Evolutionary conservation across 1,284 basidiomycete genomes (phyloP).

Genomic region (Ceratobasidium sp.): DNA sequence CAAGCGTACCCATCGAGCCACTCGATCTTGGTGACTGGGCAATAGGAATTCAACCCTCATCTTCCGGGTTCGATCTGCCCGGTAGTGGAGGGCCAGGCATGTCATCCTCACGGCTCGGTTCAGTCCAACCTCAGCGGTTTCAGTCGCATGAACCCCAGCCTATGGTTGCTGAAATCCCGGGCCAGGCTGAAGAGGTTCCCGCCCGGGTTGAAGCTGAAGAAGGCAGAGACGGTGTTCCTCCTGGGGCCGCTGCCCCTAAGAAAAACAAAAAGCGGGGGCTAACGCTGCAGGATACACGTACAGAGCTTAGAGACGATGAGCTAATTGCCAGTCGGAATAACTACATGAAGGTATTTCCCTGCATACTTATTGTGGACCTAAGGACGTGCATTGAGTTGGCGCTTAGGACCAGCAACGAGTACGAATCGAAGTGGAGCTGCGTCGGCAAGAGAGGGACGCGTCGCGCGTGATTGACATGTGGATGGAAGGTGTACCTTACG

Average conservation of each 20-base stretch:
- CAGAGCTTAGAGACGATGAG: slow-evolving; percentile 83
- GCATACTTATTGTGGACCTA: no score
- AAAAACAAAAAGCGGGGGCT: slow-evolving; percentile 58
- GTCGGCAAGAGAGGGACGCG: slow-evolving; percentile 69
- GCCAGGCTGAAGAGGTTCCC: slow-evolving; percentile 1
- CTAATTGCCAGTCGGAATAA: slow-evolving; percentile 75
- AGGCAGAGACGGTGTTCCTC: slow-evolving; percentile 57
- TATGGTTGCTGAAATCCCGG: background rate
- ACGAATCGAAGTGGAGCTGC: slow-evolving; percentile 66
- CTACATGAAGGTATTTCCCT: slow-evolving; percentile 65
- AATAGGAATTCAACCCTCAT: slow-evolving; percentile 16
- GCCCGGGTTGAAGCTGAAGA: background rate
- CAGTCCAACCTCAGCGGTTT: slow-evolving; percentile 13
- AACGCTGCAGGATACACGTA: slow-evolving; percentile 70
- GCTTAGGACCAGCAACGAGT: slow-evolving; percentile 67
- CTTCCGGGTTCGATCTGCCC: slow-evolving; percentile 25
- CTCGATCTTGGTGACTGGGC: slow-evolving; percentile 37
- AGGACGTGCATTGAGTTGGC: background rate
- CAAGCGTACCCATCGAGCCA: slow-evolving; percentile 20
- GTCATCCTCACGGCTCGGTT: slow-evolving; percentile 26
- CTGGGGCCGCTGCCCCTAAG: slow-evolving; percentile 52
- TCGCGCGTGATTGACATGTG: slow-evolving; percentile 70
- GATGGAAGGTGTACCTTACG: slow-evolving; percentile 75
- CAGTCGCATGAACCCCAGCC: slow-evolving; percentile 31
- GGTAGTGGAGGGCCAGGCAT: slow-evolving; percentile 14